Base-by-base conservation (phyloP, 192 early-diverging fungal species). In the Coemansia sp. region DNA sequence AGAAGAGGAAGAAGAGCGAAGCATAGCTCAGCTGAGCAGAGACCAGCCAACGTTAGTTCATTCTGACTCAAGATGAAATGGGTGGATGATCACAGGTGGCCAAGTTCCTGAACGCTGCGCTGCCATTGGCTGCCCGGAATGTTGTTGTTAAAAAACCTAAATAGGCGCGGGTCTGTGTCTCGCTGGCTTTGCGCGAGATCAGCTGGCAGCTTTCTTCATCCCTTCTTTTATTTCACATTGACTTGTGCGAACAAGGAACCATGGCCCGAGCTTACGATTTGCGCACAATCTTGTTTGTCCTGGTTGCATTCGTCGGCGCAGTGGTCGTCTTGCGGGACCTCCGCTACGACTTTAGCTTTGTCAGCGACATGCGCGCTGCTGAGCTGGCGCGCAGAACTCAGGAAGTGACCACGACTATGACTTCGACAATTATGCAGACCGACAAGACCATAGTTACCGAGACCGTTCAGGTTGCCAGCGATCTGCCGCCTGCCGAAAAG, bases 331-430 rank as follows among this genome's bases (percentile, higher is more conserved):
- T 65, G 71, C 53, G 71, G 47, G 65, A 74, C 46, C 54, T 74
- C 10, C 71, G 71, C 56, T 60, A 74, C 35, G 71, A 74, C 62
- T 67, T 74, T 55, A 60, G 11, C 57, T 67, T 67, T 56, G 44
- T 57, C 56, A 40, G 44, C 71, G 71, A 74, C 61, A 63, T 74
- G 65, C 71, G 29, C 42, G 43, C 51, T 30, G 65, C 71, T 11
- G 65, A 67, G 65, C 32, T 67, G 44, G 60, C 65, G 8, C 43
- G 71, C 12, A 38, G 65, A 40, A 67, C 61, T 8, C 32, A 54
- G 27, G 58, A 48, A 23, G 65, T 74, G 38, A 74, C 65, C n/a
- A 42, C 27, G 1, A 74, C 71, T 2, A 24, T 56, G n/a, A 59
- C 65, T 2, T 55, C 43, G 44, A 60, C 57, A 6, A 52, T 56